These are phyloP conservation scores for Candida ulmi DNA, from an alignment of 805 yeast species.

Conservation along the genomic window DNA sequence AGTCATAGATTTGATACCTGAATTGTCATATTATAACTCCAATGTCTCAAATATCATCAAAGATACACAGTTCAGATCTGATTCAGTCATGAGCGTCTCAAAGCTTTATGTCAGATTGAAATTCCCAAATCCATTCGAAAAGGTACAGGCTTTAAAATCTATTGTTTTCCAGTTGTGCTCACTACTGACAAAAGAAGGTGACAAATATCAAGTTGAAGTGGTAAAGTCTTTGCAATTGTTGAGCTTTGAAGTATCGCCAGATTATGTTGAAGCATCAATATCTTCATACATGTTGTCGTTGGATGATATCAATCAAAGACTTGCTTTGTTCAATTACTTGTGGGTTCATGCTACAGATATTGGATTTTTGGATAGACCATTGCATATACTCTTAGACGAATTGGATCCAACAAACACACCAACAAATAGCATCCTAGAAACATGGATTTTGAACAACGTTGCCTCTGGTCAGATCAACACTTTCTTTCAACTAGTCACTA, in stretches of 20 bases:
- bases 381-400: slow-evolving; percentile 65
- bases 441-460: slow-evolving; percentile 42
- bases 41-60: slow-evolving; percentile 25
- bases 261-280: slow-evolving; percentile 69
- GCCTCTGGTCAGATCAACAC: slow-evolving; percentile 53
- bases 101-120: slow-evolving; percentile 24
- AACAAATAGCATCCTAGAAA: slow-evolving; percentile 35
- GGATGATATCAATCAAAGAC: slow-evolving; percentile 32
- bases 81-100: slow-evolving; percentile 23
- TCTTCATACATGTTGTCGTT: slow-evolving; percentile 46
- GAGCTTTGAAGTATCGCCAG: slow-evolving; percentile 43
- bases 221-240: slow-evolving; percentile 61
- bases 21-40: slow-evolving; percentile 28
- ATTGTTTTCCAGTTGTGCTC: slow-evolving; percentile 17
- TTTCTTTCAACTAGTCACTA: slow-evolving; percentile 52
- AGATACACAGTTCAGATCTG: slow-evolving; percentile 7
- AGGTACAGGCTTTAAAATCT: slow-evolving; percentile 13
- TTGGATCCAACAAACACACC: slow-evolving; percentile 39
- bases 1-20: slow-evolving; percentile 44
- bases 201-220: slow-evolving; percentile 62
- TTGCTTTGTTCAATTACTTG: slow-evolving; percentile 53
- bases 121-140: slow-evolving; percentile 21
- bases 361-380: slow-evolving; percentile 48
- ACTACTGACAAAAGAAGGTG: slow-evolving; percentile 21
- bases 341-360: slow-evolving; percentile 72